These are phyloP conservation scores for Purpureocillium lavendulum DNA, from an alignment of 2,329 filamentous ascomycete species.

Conservation along the genomic window DNA sequence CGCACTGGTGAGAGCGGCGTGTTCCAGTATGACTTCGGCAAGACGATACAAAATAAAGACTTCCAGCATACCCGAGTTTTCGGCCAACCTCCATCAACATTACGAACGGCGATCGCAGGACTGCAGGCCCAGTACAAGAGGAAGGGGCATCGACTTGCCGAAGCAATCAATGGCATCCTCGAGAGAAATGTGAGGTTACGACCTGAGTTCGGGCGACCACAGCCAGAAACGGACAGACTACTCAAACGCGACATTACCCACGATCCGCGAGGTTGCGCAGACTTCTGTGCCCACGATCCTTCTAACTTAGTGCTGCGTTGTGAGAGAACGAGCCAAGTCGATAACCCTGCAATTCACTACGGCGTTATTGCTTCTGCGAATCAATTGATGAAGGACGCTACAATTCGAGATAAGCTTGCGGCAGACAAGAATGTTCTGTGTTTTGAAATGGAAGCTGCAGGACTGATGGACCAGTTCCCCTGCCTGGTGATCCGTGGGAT, in stretches of 20 bases:
- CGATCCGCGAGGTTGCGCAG: no score
- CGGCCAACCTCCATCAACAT: no score
- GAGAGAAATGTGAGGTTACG: no score
- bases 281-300: constrained; percentile 1
- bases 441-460: constrained; percentile 20
- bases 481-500: constrained; percentile 23
- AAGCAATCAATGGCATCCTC: no score
- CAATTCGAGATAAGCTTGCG: not conserved
- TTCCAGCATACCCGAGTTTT: constrained; percentile 5
- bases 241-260: no score
- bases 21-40: constrained; percentile 15
- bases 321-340: not conserved
- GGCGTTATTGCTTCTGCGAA: not conserved
- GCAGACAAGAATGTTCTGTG: not conserved
- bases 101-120: no score
- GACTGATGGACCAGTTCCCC: constrained; percentile 17
- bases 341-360: not conserved
- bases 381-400: not conserved
- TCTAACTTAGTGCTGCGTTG: not conserved
- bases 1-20: constrained; percentile 6
- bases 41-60: constrained; percentile 4
- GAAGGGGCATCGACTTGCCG: no score
- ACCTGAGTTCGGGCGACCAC: no score
- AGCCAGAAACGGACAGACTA: no score
- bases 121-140: no score